phyloP scores from a whole-genome alignment of 192 early-diverging fungal genomes.

The Powellomyces hirtus region DNA sequence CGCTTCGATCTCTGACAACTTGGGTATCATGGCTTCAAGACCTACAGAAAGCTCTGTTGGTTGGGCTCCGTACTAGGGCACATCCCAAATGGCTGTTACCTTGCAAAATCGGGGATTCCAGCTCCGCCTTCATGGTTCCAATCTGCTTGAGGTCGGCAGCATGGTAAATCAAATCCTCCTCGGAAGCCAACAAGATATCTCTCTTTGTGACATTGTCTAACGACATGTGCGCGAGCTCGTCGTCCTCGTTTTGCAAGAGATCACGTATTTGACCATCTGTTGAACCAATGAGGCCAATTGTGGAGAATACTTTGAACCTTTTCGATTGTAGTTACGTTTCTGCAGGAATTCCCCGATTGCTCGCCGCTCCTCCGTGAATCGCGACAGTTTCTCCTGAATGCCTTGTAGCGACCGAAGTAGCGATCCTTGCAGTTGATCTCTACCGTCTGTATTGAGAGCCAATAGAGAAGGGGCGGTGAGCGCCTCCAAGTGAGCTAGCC shows the following conservation, averaged over 20 bases:
- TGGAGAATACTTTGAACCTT: no score
- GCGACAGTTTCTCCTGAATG: constrained; percentile 15
- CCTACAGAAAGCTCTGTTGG: background rate
- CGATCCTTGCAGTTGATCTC: constrained; percentile 17
- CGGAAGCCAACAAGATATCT: constrained; percentile 27
- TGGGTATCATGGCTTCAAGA: constrained; percentile 1
- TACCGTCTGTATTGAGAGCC: background rate
- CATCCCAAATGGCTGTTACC: background rate
- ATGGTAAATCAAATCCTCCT: constrained; percentile 9
- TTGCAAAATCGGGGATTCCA: constrained; percentile 22
- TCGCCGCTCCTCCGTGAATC: constrained; percentile 17
- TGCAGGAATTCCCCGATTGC: constrained; percentile 25
- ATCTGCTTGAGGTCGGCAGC: constrained; percentile 21
- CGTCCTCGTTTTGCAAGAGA: background rate
- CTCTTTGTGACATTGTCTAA: constrained; percentile 22
- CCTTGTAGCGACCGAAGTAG: constrained; percentile 13
- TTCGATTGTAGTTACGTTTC: constrained; percentile 13
- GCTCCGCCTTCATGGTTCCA: constrained; percentile 17
- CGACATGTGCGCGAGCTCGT: background rate
- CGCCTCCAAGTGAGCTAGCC: constrained; percentile 24
- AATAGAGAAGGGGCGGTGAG: constrained; percentile 23
- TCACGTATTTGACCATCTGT: constrained; percentile 15
- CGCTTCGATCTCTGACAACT: constrained; percentile 5
- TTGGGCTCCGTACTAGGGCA: background rate
- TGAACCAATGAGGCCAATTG: no score